Evolutionary conservation across 805 yeast species (phyloP), one percentile per base, ranked within the genome.

Genomic region (Candida rishiriensis): DNA sequence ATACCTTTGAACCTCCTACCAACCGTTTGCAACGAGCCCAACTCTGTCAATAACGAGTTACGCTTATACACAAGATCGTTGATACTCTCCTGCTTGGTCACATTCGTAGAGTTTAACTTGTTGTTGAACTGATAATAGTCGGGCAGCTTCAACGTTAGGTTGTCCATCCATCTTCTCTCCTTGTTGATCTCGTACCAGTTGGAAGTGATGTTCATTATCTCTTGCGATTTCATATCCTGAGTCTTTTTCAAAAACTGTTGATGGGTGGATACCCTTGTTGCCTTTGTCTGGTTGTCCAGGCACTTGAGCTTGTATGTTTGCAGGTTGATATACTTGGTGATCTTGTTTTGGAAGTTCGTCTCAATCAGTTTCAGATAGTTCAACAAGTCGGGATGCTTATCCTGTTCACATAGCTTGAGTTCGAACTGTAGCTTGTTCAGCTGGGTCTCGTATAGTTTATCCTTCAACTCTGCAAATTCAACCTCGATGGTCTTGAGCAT

Each of bases 131-230:
- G 69, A 51, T 58, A 66, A 44, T 63, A 76, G 46, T 69, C 68
- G 1, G 79, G 75, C 53, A 79, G 63, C 26, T 75, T 77, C 6
- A 81, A 70, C 15, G 76, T 80, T 40, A 79, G 55, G 50, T 77
- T 75, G 61, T 88, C 96, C 78, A 88, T 75, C 37, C 80, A 81
- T 50, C 95, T 75, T 55, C 97, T 75, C 61, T 93, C 98, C 56
- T 83, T 80, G 64, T 89, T 90, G 57, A 90, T 85, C 52, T 85
- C 83, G 68, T 91, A 91, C 98, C 98, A 93, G 50, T 79, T 75
- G 34, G 84, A 77, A 6, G 97, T 90, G 3, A 95, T 85, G 8
- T 78, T 73, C 47, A 78, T 72, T 39, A 91, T 73, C 69, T 88
- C 72, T 21, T 74, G 70, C 42, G 75, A 73, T 49, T 88, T 84